Evolutionary conservation across 2,329 filamentous ascomycete genomes (phyloP).

Genomic region (Pseudogymnoascus sp.): DNA sequence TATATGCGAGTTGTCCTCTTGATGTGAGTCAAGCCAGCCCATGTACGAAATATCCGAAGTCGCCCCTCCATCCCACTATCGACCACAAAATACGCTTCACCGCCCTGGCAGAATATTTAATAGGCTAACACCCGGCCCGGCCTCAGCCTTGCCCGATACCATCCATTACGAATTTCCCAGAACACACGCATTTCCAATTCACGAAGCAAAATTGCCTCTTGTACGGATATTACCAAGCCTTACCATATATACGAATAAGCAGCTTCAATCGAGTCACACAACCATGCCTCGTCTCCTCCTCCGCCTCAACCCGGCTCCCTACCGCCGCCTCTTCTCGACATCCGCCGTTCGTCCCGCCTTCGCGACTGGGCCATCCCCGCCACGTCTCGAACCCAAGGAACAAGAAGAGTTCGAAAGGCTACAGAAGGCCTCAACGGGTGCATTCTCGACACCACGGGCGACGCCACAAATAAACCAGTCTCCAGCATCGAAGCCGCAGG

Average conservation of each 20-base stretch:
- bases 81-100: constrained; percentile 8
- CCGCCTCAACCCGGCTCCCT: constrained; percentile 20
- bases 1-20: constrained; percentile 7
- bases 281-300: constrained; percentile 24
- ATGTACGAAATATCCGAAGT: constrained; percentile 10
- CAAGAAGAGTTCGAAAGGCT: constrained; percentile 87
- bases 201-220: neutral
- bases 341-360: constrained; percentile 30
- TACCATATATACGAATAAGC: neutral
- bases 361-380: constrained; percentile 59
- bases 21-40: constrained; percentile 3
- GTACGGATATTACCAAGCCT: neutral
- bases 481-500: constrained; percentile 24
- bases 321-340: constrained; percentile 23
- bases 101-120: constrained; percentile 7
- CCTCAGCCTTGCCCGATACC: neutral
- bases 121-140: neutral
- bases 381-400: constrained; percentile 77
- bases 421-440: constrained; percentile 68
- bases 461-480: constrained; percentile 42
- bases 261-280: neutral
- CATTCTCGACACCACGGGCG: constrained; percentile 57
- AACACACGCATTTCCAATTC: neutral
- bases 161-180: neutral
- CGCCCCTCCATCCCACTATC: constrained; percentile 6